phyloP scores from a whole-genome alignment of 164 flowering plant species.

The Brasenia schreberi region DNA sequence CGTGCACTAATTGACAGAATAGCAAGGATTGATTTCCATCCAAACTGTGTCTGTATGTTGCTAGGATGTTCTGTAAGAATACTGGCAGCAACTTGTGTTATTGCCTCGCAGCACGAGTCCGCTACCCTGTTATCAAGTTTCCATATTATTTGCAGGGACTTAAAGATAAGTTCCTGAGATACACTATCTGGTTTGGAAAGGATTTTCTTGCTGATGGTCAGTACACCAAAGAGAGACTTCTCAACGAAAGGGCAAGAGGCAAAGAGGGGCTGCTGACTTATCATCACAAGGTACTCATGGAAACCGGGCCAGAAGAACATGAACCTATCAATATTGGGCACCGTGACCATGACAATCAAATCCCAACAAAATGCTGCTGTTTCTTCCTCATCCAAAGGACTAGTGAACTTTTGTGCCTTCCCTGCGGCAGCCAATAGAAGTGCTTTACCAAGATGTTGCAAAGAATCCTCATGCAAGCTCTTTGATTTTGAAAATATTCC shows the following conservation, averaged over 20 bases:
- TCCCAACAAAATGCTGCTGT: conserved; percentile 86
- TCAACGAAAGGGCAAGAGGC: conserved; percentile 81
- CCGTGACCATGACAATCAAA: conserved; percentile 28
- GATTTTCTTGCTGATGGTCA: conserved; percentile 44
- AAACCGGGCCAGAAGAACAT: conserved; percentile 56
- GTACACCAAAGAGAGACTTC: conserved; percentile 46
- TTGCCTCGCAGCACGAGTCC: conserved; percentile 50
- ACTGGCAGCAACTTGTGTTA: conserved; percentile 36
- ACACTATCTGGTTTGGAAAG: conserved; percentile 29
- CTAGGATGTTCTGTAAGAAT: conserved; percentile 46
- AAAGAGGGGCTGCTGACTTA: conserved; percentile 67
- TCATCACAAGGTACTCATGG: conserved; percentile 50
- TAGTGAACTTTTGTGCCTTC: conserved; percentile 85
- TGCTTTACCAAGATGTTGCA: conserved; percentile 64
- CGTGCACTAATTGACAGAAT: conserved; percentile 54
- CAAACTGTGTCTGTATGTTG: conserved; percentile 48
- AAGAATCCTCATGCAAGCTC: conserved; percentile 37
- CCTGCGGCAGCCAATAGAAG: conserved; percentile 84
- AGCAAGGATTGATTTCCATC: conserved; percentile 69
- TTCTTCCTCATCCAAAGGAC: conserved; percentile 68
- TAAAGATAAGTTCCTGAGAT: conserved; percentile 66
- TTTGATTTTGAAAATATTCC: conserved; percentile 50
- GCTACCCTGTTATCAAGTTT: conserved; percentile 62
- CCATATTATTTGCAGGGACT: conserved; percentile 75
- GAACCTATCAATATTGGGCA: conserved; percentile 43